Evolutionary conservation across 768 basidiomycete genomes (phyloP), one percentile per base, ranked within the genome.

Genomic region (Tulasnella calospora): DNA sequence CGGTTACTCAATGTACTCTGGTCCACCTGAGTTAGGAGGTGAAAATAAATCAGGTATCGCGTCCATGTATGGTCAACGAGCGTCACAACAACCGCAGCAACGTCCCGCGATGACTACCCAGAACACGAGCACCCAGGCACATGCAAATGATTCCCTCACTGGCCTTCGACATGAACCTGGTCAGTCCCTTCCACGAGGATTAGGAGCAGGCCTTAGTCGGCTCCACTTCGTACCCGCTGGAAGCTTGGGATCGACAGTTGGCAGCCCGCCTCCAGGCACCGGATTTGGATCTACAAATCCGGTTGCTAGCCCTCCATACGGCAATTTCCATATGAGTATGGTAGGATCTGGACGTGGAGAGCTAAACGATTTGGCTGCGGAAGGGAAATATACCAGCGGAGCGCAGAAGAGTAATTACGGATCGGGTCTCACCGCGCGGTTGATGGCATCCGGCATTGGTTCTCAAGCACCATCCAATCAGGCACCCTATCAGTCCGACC

Each of bases 141-240:
- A 78, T 44, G 72, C n/a, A 17, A 30, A 41, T 30, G 74, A 67
- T 46, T 33, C 73, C 6, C 30, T n/a, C 35, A 78, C 73, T 19
- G 81, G 74, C 30, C 80, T 78, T 67, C 71, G 69, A n/a, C 95
- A 96, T 81, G 94, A 94, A 0, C 95, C 96, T 0, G 95, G 95
- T 1, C 94, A 96, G 84, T 92, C 91, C 84, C 87, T 97, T 17
- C 95, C 96, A 0, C 95, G 96, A 77, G 96, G 96, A 44, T 88
- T 98, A 38, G 96, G 95, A 0, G 94, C 94, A 0, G 96, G 95
- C 0, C 91, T 95, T 82, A 95, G 94, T 38, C 88, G 95, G 78
- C 92, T 98, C 78, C 96, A 98, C 73, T 71, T 80, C 72, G 73
- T 80, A 35, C 79, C 79, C 0, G 79, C 79, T 17, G 77, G 36